These are phyloP conservation scores for Nemophila menziesii DNA, from an alignment of 257 asterid species.

Conservation along the genomic window DNA sequence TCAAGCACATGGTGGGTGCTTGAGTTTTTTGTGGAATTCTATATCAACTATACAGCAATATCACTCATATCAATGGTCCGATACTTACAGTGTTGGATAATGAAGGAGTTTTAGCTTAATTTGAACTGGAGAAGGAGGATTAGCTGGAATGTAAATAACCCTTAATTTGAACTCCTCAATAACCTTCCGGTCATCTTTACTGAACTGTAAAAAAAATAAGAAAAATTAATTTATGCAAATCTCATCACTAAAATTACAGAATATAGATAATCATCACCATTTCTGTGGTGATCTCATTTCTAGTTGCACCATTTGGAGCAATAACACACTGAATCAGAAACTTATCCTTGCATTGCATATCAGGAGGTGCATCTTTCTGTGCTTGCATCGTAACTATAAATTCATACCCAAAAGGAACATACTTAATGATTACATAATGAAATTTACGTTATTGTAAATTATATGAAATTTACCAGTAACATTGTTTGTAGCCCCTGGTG, in stretches of 20 bases:
- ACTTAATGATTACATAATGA: background rate
- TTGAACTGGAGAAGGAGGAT: conserved; percentile 90
- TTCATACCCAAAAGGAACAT: conserved; percentile 10
- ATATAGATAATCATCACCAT: conserved; percentile 30
- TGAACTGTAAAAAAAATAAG: conserved; percentile 34
- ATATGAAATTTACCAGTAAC: conserved; percentile 44
- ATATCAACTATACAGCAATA: too few species aligned
- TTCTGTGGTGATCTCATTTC: conserved; percentile 50
- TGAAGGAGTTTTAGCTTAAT: conserved; percentile 33
- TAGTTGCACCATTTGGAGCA: conserved; percentile 49
- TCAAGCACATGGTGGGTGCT: too few species aligned
- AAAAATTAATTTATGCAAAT: conserved; percentile 1
- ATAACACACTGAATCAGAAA: conserved; percentile 73
- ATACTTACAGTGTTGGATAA: conserved; percentile 47
- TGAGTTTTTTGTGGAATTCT: too few species aligned
- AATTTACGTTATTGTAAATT: background rate
- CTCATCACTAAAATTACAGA: background rate
- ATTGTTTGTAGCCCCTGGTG: conserved; percentile 57
- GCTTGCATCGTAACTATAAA: conserved; percentile 74
- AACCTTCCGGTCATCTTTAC: conserved; percentile 46
- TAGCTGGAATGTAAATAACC: conserved; percentile 71
- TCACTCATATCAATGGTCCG: too few species aligned
- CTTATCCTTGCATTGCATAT: conserved; percentile 81
- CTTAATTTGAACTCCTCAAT: conserved; percentile 64
- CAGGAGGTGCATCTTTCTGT: conserved; percentile 63